Percentiles rank a stretch among this genome's conserved stretches.
Conservation (phyloP, 1,284 basidiomycete species). For the Microbotryum scabiosae region DNA sequence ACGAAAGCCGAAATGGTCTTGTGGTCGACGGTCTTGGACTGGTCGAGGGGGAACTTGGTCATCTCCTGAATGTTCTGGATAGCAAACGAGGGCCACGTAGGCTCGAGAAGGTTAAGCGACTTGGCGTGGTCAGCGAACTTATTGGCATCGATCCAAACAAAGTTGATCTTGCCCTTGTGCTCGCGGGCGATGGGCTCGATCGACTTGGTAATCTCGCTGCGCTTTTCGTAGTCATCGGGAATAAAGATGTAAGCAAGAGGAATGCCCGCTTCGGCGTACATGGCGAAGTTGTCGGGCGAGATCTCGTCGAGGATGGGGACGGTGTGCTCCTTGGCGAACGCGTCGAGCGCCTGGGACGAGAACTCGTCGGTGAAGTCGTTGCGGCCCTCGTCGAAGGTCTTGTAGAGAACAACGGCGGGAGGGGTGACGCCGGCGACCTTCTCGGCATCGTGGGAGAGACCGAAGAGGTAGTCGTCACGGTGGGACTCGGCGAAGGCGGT, state of each 20-base stretch:
- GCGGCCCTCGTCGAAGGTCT: conserved; percentile 78
- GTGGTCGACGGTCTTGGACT: conserved; percentile 51
- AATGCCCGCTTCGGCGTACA: conserved; percentile 71
- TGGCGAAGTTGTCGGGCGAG: conserved; percentile 82
- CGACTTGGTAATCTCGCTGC: conserved; percentile 59
- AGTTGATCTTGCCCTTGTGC: conserved; percentile 83
- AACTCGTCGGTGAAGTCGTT: conserved; percentile 54
- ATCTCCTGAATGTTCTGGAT: conserved; percentile 73
- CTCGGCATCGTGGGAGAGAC: conserved; percentile 62
- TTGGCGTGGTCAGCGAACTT: conserved; percentile 95
- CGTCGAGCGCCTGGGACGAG: conserved; percentile 55
- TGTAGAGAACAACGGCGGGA: conserved; percentile 86
- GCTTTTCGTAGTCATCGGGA: conserved; percentile 60
- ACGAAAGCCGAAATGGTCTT: conserved; percentile 57
- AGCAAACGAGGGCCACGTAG: conserved; percentile 88
- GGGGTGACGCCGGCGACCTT: conserved; percentile 60
- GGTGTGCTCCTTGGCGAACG: conserved; percentile 74
- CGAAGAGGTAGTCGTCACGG: conserved; percentile 90
- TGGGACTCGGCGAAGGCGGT: conserved; percentile 69
- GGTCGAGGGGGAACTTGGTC: conserved; percentile 83
- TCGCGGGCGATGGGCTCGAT: conserved; percentile 68
- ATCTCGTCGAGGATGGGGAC: conserved; percentile 89
- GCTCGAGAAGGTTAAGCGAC: conserved; percentile 74
- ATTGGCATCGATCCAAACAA: conserved; percentile 95
- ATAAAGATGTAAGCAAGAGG: conserved; percentile 94